phyloP scores from a whole-genome alignment of 495 filamentous ascomycete species.

The Penicillium angulare region DNA sequence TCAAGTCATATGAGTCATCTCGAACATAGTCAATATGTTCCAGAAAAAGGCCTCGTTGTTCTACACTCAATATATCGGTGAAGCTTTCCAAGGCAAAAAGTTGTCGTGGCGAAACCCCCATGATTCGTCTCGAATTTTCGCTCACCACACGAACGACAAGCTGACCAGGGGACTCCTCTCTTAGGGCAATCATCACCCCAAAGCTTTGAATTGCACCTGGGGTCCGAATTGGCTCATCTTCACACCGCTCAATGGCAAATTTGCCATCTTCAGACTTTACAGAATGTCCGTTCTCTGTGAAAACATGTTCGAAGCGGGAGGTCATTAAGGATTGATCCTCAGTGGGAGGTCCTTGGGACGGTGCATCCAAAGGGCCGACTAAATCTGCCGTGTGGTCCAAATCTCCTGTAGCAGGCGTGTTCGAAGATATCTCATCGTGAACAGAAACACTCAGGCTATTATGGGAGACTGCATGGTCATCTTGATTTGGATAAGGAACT shows the following conservation, averaged over 20 bases:
- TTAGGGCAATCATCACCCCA: conserved; percentile 2
- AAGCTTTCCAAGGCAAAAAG: conserved; percentile 1
- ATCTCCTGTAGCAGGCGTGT: background rate
- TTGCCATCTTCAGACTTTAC: background rate
- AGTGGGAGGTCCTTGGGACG: background rate
- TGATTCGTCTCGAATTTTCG: background rate
- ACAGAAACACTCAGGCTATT: background rate
- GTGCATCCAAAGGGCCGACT: background rate
- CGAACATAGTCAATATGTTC: conserved; percentile 4
- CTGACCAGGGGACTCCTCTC: conserved; percentile 3
- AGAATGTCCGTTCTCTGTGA: background rate
- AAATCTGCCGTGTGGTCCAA: background rate
- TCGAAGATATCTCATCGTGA: background rate
- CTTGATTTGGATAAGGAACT: background rate
- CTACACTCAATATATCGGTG: background rate
- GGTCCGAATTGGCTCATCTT: conserved; percentile 5
- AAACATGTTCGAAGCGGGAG: background rate
- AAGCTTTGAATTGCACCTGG: conserved; percentile 8
- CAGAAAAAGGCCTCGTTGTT: background rate
- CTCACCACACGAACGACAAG: conserved; percentile 2
- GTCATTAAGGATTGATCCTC: background rate
- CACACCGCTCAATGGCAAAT: background rate
- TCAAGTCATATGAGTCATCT: conserved; percentile 3
- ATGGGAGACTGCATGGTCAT: background rate
- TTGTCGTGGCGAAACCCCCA: background rate